A percentile compares a stretch with the other conserved stretches of the same genome.
These are phyloP conservation scores for Arabidopsis suecica DNA, from an alignment of 345 rosid species.

Conservation along the genomic window DNA sequence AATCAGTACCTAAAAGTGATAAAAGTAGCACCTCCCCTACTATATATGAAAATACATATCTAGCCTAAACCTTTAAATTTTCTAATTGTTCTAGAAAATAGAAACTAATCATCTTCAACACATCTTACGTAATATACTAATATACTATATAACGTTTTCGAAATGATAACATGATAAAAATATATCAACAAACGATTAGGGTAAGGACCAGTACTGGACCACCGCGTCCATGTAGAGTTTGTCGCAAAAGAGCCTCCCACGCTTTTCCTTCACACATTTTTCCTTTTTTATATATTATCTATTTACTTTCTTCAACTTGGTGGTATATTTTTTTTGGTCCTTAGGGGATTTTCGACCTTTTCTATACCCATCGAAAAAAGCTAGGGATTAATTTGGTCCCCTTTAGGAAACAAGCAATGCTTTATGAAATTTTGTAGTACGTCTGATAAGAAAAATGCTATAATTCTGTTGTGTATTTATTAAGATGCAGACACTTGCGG, in stretches of 20 bases:
- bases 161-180: constrained; percentile 19
- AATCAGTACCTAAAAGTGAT: background rate
- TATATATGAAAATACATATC: background rate
- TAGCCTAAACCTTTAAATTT: constrained; percentile 7
- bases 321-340: constrained; percentile 20
- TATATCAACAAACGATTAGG: constrained; percentile 23
- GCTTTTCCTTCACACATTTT: constrained; percentile 34
- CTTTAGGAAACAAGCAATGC: constrained; percentile 32
- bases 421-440: constrained; percentile 30
- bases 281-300: background rate
- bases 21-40: background rate
- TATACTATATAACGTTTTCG: background rate
- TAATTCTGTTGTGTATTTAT: background rate
- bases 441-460: constrained; percentile 20
- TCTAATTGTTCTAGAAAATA: background rate
- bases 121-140: background rate
- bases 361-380: constrained; percentile 12
- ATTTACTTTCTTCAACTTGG: constrained; percentile 27
- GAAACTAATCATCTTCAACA: background rate
- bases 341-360: background rate
- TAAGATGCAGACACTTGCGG: background rate
- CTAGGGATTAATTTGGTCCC: constrained; percentile 34
- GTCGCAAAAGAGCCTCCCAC: constrained; percentile 44
- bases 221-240: constrained; percentile 35
- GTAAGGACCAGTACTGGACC: constrained; percentile 45